phyloP scores from a whole-genome alignment of 192 early-diverging fungal genomes.

The Martensiomyces pterosporus region DNA sequence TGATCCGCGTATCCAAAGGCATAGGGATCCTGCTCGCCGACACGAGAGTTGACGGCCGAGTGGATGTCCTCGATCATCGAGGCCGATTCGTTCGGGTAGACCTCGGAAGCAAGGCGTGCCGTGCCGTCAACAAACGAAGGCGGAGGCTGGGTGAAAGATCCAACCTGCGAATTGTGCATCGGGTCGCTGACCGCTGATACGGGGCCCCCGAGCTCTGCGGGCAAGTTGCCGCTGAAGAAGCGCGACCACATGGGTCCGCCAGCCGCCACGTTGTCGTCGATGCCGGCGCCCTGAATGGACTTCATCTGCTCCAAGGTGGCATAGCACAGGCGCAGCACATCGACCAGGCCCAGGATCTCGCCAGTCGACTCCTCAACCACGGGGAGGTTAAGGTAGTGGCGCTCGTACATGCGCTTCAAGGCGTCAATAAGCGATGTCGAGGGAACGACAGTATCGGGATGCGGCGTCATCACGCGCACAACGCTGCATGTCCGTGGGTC shows the following conservation, averaged over 20 bases:
- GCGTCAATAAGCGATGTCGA: constrained; percentile 75
- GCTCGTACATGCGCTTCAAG: constrained; percentile 82
- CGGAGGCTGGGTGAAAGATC: constrained; percentile 26
- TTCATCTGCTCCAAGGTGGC: constrained; percentile 78
- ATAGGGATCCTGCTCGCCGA: constrained; percentile 49
- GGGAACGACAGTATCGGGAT: constrained; percentile 73
- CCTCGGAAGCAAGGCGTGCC: constrained; percentile 38
- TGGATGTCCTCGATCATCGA: constrained; percentile 54
- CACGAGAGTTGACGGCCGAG: constrained; percentile 53
- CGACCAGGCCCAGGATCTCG: constrained; percentile 72
- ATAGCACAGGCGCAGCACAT: constrained; percentile 80
- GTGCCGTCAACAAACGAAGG: constrained; percentile 45
- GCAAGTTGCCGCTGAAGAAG: constrained; percentile 69
- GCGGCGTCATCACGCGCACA: constrained; percentile 95
- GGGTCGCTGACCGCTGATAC: constrained; percentile 63
- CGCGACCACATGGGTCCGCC: constrained; percentile 70
- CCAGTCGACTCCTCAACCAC: constrained; percentile 64
- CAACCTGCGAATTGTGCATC: constrained; percentile 37
- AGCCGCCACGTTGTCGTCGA: constrained; percentile 13
- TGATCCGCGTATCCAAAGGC: constrained; percentile 28
- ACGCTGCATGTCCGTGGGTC: constrained; percentile 88
- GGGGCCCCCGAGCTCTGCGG: constrained; percentile 59
- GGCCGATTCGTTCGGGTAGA: constrained; percentile 52
- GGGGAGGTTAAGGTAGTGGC: constrained; percentile 80
- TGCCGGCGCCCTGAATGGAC: constrained; percentile 48